Conservation (phyloP, 306 rosid genomes). For the Argentina anserina region DNA sequence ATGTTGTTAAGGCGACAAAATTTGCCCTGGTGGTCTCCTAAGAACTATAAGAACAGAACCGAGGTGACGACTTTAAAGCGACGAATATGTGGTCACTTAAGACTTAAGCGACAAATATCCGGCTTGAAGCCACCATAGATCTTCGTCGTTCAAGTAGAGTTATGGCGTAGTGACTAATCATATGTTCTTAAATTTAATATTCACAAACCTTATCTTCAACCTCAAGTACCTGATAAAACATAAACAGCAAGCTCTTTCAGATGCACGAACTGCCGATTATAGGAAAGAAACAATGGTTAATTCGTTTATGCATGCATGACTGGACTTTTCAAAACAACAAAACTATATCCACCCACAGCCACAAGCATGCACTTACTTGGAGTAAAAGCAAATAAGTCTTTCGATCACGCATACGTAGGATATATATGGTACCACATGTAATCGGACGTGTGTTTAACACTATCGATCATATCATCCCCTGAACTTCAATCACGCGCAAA, state of each 20-base stretch:
- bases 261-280: background rate
- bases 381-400: background rate
- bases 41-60: no score
- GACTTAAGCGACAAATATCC: no score
- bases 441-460: background rate
- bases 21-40: no score
- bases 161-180: no score
- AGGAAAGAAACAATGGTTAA: background rate
- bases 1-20: no score
- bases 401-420: background rate
- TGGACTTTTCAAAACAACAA: background rate
- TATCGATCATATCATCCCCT: background rate
- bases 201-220: background rate
- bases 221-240: background rate
- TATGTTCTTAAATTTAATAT: no score
- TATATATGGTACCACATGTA: constrained; percentile 11
- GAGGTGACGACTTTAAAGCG: no score
- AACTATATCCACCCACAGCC: background rate
- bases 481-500: background rate
- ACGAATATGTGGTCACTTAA: no score
- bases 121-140: no score
- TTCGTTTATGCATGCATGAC: background rate
- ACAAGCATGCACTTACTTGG: background rate
- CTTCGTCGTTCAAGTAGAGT: no score
- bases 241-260: background rate